These are phyloP conservation scores for Annulohypoxylon moriforme DNA, from an alignment of 495 filamentous ascomycete genomes.

Conservation along the genomic window DNA sequence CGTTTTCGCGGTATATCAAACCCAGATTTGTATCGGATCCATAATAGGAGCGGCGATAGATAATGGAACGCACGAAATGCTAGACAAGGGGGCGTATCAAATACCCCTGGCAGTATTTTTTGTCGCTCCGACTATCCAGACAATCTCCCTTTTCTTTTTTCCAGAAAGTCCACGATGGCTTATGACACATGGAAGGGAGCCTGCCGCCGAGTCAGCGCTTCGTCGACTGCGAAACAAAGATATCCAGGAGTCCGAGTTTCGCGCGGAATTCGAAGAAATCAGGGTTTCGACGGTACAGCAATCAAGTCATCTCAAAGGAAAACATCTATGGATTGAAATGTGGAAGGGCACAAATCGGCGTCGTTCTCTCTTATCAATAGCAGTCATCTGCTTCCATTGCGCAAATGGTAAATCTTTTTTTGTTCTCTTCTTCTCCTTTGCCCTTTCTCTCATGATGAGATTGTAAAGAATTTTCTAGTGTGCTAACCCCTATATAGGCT, in stretches of 20 bases:
- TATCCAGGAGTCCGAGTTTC: constrained; percentile 51
- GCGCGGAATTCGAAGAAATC: constrained; percentile 62
- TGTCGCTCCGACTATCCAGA: constrained; percentile 60
- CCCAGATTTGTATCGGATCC: constrained; percentile 57
- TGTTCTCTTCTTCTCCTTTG: neutral
- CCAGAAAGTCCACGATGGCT: constrained; percentile 70
- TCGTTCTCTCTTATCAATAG: constrained; percentile 46
- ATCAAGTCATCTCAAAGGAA: constrained; percentile 47
- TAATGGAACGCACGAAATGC: constrained; percentile 59
- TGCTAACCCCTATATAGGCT: constrained; percentile 20
- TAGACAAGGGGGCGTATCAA: constrained; percentile 57
- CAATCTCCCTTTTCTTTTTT: constrained; percentile 62
- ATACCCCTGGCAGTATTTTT: constrained; percentile 65
- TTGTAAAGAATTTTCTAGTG: neutral
- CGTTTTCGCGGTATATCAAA: constrained; percentile 52
- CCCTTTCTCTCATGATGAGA: neutral
- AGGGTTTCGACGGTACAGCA: constrained; percentile 57
- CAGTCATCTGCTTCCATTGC: constrained; percentile 49
- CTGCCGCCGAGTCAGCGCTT: constrained; percentile 57
- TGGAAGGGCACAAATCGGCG: constrained; percentile 50
- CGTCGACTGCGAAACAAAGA: constrained; percentile 54
- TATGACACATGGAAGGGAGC: constrained; percentile 56
- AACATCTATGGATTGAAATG: constrained; percentile 59
- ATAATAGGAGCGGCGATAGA: constrained; percentile 66
- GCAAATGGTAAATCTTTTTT: constrained; percentile 44